These are phyloP conservation scores for Ilex paraguariensis DNA, from an alignment of 305 asterid genomes.

Conservation along the genomic window DNA sequence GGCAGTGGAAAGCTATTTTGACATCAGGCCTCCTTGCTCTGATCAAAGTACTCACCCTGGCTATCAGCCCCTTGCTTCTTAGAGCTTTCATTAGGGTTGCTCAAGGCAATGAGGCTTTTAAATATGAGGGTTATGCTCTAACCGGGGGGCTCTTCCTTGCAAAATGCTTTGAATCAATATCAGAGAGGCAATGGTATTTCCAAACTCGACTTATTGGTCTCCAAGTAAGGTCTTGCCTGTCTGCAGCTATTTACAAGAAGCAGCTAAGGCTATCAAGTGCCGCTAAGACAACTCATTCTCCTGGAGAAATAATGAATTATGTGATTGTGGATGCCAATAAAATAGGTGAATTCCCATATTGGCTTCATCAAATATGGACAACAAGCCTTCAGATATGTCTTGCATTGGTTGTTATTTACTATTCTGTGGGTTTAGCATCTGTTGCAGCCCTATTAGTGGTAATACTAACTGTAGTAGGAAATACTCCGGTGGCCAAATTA, in stretches of 20 bases:
- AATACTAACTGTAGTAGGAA: conserved; percentile 14
- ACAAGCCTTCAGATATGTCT: neutral
- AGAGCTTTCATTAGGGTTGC: conserved; percentile 24
- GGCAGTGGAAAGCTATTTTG: conserved; percentile 22
- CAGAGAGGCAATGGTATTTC: conserved; percentile 33
- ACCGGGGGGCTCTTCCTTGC: conserved; percentile 18
- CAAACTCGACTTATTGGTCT: conserved; percentile 23
- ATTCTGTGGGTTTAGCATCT: conserved; percentile 28
- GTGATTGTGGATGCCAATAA: conserved; percentile 25
- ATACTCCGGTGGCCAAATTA: conserved; percentile 18
- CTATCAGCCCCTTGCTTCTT: conserved; percentile 32
- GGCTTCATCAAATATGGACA: conserved; percentile 10
- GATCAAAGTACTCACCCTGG: conserved; percentile 19
- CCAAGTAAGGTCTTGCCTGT: conserved; percentile 21
- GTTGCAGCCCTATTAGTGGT: neutral
- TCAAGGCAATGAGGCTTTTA: conserved; percentile 18
- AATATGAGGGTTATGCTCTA: conserved; percentile 20
- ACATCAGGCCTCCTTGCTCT: conserved; percentile 30
- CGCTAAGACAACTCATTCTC: conserved; percentile 22
- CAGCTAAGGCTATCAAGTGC: conserved; percentile 23
- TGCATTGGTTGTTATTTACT: conserved; percentile 17
- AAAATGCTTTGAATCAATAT: conserved; percentile 29
- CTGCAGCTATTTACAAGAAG: conserved; percentile 28
- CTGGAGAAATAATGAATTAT: conserved; percentile 35
- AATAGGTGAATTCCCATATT: conserved; percentile 28